Conservation (phyloP, 768 basidiomycete genomes). For the Scleroderma bovista region DNA sequence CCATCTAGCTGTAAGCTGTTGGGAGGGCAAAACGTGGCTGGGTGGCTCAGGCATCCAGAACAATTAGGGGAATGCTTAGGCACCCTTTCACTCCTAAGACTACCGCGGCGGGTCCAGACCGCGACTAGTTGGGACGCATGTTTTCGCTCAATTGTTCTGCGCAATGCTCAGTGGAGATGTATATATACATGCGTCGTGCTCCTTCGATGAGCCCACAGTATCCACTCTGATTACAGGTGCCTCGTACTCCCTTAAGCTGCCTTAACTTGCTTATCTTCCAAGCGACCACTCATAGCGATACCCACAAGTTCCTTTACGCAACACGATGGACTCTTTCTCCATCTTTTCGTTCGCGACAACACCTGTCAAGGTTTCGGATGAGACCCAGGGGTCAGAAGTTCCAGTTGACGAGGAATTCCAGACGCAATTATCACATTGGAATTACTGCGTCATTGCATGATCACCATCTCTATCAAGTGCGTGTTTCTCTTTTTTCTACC, state of each 20-base stretch:
- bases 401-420: constrained; percentile 11
- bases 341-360: neutral
- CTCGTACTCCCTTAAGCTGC: neutral
- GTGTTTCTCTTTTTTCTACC: neutral
- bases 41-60: constrained; percentile 1
- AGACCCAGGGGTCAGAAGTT: constrained; percentile 4
- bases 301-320: neutral
- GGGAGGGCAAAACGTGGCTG: neutral
- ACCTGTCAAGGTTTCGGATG: neutral
- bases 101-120: neutral
- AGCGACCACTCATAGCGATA: constrained; percentile 1
- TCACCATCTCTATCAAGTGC: constrained; percentile 6
- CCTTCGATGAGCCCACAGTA: neutral
- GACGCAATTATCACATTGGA: no score
- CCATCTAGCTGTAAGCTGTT: constrained; percentile 3
- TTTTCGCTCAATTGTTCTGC: constrained; percentile 12
- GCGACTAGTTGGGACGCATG: constrained; percentile 1
- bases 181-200: constrained; percentile 11
- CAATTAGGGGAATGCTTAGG: constrained; percentile 13
- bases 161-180: constrained; percentile 1
- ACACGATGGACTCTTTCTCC: constrained; percentile 16
- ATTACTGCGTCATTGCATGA: constrained; percentile 17
- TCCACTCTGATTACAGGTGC: constrained; percentile 2
- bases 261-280: neutral
- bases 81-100: constrained; percentile 5